Percentiles rank a stretch among this genome's conserved stretches.
Conservation (phyloP, 208 protist species). For the Tritrichomonas foetus region DNA sequence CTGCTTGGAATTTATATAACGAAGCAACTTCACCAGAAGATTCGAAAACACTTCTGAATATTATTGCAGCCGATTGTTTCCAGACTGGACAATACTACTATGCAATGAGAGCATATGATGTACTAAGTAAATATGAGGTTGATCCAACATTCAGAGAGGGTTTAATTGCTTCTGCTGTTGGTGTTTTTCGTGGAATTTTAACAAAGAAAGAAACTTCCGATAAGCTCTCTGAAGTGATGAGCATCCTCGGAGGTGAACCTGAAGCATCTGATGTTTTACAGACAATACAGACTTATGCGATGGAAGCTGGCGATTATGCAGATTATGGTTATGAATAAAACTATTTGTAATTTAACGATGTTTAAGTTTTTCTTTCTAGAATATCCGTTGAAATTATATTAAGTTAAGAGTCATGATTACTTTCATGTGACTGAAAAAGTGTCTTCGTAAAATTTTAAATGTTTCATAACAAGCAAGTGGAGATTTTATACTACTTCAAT, state of each 20-base stretch:
- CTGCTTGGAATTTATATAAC: not conserved
- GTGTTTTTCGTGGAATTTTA: not conserved
- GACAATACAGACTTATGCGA: not conserved
- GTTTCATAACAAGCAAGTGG: too few relatives aligned
- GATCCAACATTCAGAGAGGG: not conserved
- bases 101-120: conserved; percentile 5
- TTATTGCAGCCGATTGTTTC: conserved; percentile 7
- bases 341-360: too few relatives aligned
- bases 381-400: too few relatives aligned
- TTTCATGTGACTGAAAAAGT: too few relatives aligned
- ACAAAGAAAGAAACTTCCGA: not conserved
- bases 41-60: not conserved
- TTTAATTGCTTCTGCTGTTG: conserved; percentile 15
- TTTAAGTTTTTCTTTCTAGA: too few relatives aligned
- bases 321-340: too few relatives aligned
- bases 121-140: not conserved
- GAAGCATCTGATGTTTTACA: not conserved
- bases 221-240: not conserved
- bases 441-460: too few relatives aligned
- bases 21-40: not conserved
- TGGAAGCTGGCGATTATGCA: not conserved
- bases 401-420: too few relatives aligned
- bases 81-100: not conserved
- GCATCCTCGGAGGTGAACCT: not conserved
- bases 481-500: too few relatives aligned